Percentiles rank a stretch among this genome's conserved stretches.
Evolutionary conservation across 768 basidiomycete species (phyloP).

Genomic region (Termitomyces sp.): DNA sequence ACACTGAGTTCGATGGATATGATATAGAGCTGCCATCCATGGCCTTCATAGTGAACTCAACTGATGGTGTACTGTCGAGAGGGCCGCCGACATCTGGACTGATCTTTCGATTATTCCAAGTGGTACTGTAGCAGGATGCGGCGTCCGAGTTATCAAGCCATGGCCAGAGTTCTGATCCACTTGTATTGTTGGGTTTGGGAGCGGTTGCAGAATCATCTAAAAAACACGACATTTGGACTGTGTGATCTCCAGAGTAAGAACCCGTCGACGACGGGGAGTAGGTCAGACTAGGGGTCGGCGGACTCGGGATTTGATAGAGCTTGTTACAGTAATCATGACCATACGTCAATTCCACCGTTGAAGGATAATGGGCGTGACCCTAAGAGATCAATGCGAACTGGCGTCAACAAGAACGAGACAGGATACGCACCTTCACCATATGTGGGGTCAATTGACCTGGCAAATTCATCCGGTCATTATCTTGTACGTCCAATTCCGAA

Average conservation of each 20-base stretch:
- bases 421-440: neutral
- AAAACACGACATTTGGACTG: constrained; percentile 50
- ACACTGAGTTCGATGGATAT: constrained; percentile 1
- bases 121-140: neutral
- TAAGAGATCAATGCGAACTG: neutral
- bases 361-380: neutral
- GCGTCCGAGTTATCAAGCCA: constrained; percentile 15
- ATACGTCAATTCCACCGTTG: neutral
- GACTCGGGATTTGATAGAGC: constrained; percentile 30
- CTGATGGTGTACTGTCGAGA: neutral
- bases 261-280: constrained; percentile 59
- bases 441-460: constrained; percentile 3
- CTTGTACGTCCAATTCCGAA: neutral
- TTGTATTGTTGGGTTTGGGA: constrained; percentile 5
- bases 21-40: neutral
- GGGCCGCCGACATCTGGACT: constrained; percentile 2
- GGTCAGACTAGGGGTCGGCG: constrained; percentile 51
- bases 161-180: constrained; percentile 17
- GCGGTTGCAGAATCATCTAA: constrained; percentile 34
- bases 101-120: neutral
- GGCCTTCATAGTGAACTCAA: neutral
- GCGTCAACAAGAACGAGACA: neutral
- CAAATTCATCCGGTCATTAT: neutral
- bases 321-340: constrained; percentile 3
- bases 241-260: constrained; percentile 48